phyloP scores from a whole-genome alignment of 805 yeast species.

The Kluyveromyces aestuarii region DNA sequence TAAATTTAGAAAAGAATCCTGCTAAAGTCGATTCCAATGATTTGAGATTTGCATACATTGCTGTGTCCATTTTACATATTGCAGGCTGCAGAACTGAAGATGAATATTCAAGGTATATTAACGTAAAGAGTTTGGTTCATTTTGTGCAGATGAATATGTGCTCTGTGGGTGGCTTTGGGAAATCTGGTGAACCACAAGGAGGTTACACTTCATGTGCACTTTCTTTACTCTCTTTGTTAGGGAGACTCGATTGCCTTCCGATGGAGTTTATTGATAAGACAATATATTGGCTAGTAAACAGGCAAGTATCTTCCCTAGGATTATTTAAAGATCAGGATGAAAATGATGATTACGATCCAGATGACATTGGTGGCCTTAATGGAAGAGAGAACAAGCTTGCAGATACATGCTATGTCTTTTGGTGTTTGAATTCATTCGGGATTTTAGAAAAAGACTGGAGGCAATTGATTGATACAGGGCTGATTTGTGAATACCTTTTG shows the following conservation, averaged over 20 bases:
- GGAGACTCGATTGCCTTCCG: conserved; percentile 15
- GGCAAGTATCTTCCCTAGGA: conserved; percentile 38
- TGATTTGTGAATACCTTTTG: conserved; percentile 34
- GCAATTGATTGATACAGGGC: conserved; percentile 3
- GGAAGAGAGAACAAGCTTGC: conserved; percentile 80
- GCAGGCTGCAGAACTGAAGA: conserved; percentile 25
- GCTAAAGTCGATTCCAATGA: conserved; percentile 51
- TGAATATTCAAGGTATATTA: conserved; percentile 31
- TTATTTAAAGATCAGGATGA: conserved; percentile 13
- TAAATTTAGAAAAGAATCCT: conserved; percentile 28
- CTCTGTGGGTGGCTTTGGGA: conserved; percentile 68
- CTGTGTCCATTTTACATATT: conserved; percentile 50
- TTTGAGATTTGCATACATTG: conserved; percentile 66
- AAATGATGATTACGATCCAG: conserved; percentile 32
- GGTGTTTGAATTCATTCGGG: conserved; percentile 58
- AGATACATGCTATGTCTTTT: conserved; percentile 84
- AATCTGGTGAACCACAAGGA: conserved; percentile 62
- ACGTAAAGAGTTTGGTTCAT: conserved; percentile 30
- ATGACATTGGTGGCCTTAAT: conserved; percentile 70
- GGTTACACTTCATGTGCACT: conserved; percentile 85
- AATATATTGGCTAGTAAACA: conserved; percentile 48
- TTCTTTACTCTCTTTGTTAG: conserved; percentile 43
- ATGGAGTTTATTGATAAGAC: conserved; percentile 32
- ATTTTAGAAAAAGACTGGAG: conserved; percentile 29
- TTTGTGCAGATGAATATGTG: conserved; percentile 33